Percentiles rank a stretch among this genome's conserved stretches.
phyloP scores from a whole-genome alignment of 2,329 filamentous ascomycete species.

The Capronia americana region DNA sequence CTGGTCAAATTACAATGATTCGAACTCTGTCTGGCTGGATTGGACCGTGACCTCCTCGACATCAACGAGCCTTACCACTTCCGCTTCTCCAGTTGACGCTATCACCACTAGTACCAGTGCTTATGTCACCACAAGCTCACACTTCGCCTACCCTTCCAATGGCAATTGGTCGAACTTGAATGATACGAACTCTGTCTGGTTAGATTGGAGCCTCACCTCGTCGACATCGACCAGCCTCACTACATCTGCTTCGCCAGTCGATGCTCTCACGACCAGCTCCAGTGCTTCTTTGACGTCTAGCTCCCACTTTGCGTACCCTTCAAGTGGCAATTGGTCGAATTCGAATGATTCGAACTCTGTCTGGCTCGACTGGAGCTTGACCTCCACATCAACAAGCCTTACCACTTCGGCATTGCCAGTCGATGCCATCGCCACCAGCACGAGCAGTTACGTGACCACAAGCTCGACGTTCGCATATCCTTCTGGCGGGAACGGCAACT shows the following conservation, averaged over 20 bases:
- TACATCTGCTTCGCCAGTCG: conserved; percentile 6
- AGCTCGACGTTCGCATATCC: conserved; percentile 1
- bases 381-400: background rate
- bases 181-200: conserved; percentile 10
- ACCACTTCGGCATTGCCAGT: background rate
- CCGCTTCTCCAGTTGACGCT: conserved; percentile 13
- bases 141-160: conserved; percentile 3
- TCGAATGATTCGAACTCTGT: conserved; percentile 1
- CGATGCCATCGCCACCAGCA: conserved; percentile 5
- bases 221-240: background rate
- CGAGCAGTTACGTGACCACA: background rate
- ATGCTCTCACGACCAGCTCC: background rate
- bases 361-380: background rate
- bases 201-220: conserved; percentile 8
- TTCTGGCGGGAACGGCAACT: background rate
- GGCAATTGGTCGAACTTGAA: conserved; percentile 9
- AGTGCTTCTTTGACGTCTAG: background rate
- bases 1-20: conserved; percentile 6
- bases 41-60: background rate
- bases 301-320: background rate
- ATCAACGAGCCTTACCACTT: background rate
- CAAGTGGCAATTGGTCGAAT: background rate
- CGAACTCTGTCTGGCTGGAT: conserved; percentile 11
- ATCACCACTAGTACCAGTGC: conserved; percentile 10
- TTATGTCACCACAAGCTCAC: conserved; percentile 4